Conservation (phyloP, 225 moss, liverwort and hornwort genomes). For the Pseudisothecium myosuroides region DNA sequence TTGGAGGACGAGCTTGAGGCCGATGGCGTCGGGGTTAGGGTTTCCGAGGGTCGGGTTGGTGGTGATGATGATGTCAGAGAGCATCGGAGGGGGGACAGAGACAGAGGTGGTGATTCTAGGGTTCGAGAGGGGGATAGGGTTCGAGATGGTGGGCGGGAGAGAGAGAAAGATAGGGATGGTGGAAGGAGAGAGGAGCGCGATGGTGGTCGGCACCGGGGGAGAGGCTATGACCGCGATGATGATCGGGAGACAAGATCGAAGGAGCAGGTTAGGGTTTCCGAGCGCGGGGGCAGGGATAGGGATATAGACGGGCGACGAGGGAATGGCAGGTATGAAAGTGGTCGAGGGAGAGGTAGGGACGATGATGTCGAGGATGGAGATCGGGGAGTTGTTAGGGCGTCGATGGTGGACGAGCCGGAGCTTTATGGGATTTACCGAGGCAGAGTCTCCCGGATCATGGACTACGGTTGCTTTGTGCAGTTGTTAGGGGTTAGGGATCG, state of each 20-base stretch:
- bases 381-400: neutral
- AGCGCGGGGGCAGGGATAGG: constrained; percentile 1
- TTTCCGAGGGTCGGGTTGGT: constrained; percentile 5
- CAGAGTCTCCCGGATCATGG: constrained; percentile 85
- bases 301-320: neutral
- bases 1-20: constrained; percentile 60
- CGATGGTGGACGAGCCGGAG: constrained; percentile 64
- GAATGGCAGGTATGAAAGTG: constrained; percentile 20
- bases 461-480: constrained; percentile 93
- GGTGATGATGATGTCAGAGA: constrained; percentile 30
- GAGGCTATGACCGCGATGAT: constrained; percentile 19
- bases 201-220: constrained; percentile 14
- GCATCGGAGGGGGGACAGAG: constrained; percentile 20
- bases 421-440: constrained; percentile 78
- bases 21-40: constrained; percentile 39
- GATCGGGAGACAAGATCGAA: constrained; percentile 15
- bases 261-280: constrained; percentile 14
- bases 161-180: neutral
- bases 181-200: constrained; percentile 10
- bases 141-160: constrained; percentile 9
- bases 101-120: constrained; percentile 13
- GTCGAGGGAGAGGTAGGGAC: constrained; percentile 16
- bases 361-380: constrained; percentile 13
- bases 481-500: constrained; percentile 73
- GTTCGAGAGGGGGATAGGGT: constrained; percentile 23